Conservation (phyloP, 2,329 filamentous ascomycete species). For the Xylaria hypoxylon region DNA sequence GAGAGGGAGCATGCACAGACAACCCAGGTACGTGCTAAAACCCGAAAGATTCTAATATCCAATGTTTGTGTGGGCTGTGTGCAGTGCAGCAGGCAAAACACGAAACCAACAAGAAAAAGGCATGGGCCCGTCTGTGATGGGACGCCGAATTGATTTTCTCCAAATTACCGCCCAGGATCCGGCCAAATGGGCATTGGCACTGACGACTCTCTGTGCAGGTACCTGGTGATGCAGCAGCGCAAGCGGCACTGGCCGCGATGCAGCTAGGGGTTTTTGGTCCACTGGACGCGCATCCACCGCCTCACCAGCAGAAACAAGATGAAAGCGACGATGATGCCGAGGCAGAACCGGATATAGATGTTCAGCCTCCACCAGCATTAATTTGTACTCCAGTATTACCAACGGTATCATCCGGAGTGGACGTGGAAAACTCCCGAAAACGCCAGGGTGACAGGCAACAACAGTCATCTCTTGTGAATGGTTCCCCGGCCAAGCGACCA, state of each 20-base stretch:
- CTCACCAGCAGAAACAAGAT: slow-evolving; percentile 50
- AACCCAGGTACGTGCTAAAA: slow-evolving; percentile 57
- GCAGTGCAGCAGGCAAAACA: slow-evolving; percentile 44
- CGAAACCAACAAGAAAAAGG: slow-evolving; percentile 38
- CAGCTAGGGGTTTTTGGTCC: slow-evolving; percentile 69
- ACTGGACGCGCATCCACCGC: slow-evolving; percentile 59
- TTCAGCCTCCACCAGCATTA: slow-evolving; percentile 54
- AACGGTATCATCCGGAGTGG: slow-evolving; percentile 49
- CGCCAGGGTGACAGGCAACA: slow-evolving; percentile 60
- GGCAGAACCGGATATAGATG: slow-evolving; percentile 44
- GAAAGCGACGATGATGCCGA: slow-evolving; percentile 51
- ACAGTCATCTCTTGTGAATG: slow-evolving; percentile 62
- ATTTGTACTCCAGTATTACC: slow-evolving; percentile 39
- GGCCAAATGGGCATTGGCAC: slow-evolving; percentile 54
- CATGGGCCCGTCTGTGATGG: slow-evolving; percentile 37
- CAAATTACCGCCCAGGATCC: slow-evolving; percentile 46
- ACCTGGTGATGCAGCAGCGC: slow-evolving; percentile 57
- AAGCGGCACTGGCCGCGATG: slow-evolving; percentile 59
- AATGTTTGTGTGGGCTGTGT: slow-evolving; percentile 26
- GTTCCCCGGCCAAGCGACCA: slow-evolving; percentile 68
- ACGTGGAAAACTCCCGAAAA: slow-evolving; percentile 62
- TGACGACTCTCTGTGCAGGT: slow-evolving; percentile 61
- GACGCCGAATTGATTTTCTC: slow-evolving; percentile 43
- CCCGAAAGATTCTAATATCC: slow-evolving; percentile 29
- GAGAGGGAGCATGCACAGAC: slow-evolving; percentile 66